phyloP scores from a whole-genome alignment of 371 early-diverging fungal species.

The Blyttiomyces sp. region DNA sequence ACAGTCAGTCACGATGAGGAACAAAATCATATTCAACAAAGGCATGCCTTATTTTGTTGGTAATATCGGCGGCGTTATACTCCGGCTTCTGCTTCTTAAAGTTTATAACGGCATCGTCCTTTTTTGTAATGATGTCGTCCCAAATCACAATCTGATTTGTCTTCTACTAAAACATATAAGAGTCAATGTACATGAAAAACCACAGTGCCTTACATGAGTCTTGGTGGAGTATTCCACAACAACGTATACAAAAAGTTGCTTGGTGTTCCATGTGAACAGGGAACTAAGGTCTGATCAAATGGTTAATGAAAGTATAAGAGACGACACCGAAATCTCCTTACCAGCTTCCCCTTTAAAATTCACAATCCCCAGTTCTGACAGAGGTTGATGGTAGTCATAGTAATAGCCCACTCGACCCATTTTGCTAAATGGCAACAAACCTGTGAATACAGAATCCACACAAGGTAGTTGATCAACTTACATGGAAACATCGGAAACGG shows the following conservation, averaged over 20 bases:
- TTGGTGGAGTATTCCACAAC: slow-evolving; percentile 80
- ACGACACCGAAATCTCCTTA: slow-evolving; percentile 19
- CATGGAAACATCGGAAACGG: slow-evolving; percentile 54
- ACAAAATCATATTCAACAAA: neutral
- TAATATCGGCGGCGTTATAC: slow-evolving; percentile 54
- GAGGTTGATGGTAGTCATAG: slow-evolving; percentile 26
- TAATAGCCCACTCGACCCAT: slow-evolving; percentile 33
- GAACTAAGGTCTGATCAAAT: slow-evolving; percentile 70
- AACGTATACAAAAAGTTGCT: slow-evolving; percentile 86
- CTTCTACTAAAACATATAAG: slow-evolving; percentile 3
- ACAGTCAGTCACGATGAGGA: neutral
- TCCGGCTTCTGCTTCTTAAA: slow-evolving; percentile 61
- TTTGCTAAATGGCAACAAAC: slow-evolving; percentile 12
- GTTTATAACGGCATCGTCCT: slow-evolving; percentile 66
- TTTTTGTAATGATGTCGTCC: slow-evolving; percentile 81
- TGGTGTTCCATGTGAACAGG: slow-evolving; percentile 95
- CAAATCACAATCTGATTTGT: slow-evolving; percentile 85
- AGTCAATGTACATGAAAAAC: neutral
- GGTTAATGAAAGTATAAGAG: neutral
- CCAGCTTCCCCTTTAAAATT: slow-evolving; percentile 75
- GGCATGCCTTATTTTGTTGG: slow-evolving; percentile 35
- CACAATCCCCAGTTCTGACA: slow-evolving; percentile 29
- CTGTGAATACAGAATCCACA: neutral
- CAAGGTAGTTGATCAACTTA: slow-evolving; percentile 23
- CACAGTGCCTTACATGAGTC: slow-evolving; percentile 22